Evolutionary conservation across 139 green algal genomes (phyloP).

Genomic region (Chlorella sp.): DNA sequence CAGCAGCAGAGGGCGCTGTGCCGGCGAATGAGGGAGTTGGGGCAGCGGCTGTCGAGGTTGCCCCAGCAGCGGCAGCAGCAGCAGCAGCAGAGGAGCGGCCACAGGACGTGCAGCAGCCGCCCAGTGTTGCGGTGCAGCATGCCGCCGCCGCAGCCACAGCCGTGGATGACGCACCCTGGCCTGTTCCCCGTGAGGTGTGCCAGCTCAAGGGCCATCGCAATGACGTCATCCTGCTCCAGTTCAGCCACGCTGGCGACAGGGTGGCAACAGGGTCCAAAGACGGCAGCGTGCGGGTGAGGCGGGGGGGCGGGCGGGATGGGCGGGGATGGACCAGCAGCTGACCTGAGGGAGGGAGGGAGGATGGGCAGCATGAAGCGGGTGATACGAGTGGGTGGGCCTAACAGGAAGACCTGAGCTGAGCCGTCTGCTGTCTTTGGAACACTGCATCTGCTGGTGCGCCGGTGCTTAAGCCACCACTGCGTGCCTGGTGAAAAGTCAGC

Average conservation of each 20-base stretch:
- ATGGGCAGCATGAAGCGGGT: background rate
- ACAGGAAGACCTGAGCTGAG: background rate
- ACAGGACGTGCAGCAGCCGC: slow-evolving; percentile 14
- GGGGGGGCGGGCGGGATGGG: background rate
- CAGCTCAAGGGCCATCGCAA: slow-evolving; percentile 69
- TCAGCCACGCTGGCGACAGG: slow-evolving; percentile 61
- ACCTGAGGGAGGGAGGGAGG: background rate
- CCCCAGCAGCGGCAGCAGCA: background rate
- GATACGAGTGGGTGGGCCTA: background rate
- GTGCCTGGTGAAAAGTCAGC: too few relatives aligned
- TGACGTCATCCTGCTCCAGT: slow-evolving; percentile 74
- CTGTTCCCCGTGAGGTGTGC: slow-evolving; percentile 30
- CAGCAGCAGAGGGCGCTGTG: background rate
- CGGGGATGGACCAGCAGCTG: too few relatives aligned
- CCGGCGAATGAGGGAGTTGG: background rate
- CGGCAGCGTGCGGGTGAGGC: slow-evolving; percentile 70
- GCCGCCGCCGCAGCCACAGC: background rate
- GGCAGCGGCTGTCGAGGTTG: background rate
- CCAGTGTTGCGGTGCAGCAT: background rate
- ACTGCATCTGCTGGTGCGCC: background rate
- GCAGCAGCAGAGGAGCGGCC: background rate
- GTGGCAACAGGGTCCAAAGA: slow-evolving; percentile 80
- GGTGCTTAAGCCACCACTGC: too few relatives aligned
- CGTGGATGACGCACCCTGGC: slow-evolving; percentile 18
- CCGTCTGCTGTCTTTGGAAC: background rate